Base-by-base conservation (phyloP, 106 monocot species). In the Posidonia australis region DNA sequence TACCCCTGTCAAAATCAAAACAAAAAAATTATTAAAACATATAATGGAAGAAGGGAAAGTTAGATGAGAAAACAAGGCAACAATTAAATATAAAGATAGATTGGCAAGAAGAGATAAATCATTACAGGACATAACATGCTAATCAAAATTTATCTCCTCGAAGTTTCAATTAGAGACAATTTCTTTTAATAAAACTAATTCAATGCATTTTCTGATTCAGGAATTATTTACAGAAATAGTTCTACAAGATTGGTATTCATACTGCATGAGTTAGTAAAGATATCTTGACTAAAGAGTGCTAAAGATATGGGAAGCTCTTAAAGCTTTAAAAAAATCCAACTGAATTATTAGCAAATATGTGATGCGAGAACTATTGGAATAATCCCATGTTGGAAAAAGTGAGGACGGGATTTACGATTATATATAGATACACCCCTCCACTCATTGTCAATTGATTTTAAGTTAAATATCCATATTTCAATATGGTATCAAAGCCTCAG, bases 1-100 rank as follows among this genome's bases (percentile, higher is more conserved):
- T 87, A 51, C 90, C 96, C 58, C 96, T 98, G 75, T 54, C 63
- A 81, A 16, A 47, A 12, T 30, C 36, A 18, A 46, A 43, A 54
- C 61, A 20, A 51, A 53, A 66, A 31, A 41, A 3, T 2, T 2
- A 9, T 31, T 31, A 17, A 3, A 5, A 19, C 7, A 17, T 30
- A 30, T 27, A 60, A 31, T 5, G 13, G 16, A 25, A 31, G 3
- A 60, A 9, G 16, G 10, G 30, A 31, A 55, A 55, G 10, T 2
- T 49, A 49, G 16, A 49, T 3, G 16, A 17, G 49, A 49, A 49
- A 14, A 14, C 3, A 49, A 49, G 3, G 49, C 10, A 19, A 49
- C 13, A 17, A 49, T 17, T 49, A 7, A 17, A 49, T 17, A 49
- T 49, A 19, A 49, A 49, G 13, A 17, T 49, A 49, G 49, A 5